phyloP scores from a whole-genome alignment of 495 filamentous ascomycete genomes.

The Neurospora sp. region DNA sequence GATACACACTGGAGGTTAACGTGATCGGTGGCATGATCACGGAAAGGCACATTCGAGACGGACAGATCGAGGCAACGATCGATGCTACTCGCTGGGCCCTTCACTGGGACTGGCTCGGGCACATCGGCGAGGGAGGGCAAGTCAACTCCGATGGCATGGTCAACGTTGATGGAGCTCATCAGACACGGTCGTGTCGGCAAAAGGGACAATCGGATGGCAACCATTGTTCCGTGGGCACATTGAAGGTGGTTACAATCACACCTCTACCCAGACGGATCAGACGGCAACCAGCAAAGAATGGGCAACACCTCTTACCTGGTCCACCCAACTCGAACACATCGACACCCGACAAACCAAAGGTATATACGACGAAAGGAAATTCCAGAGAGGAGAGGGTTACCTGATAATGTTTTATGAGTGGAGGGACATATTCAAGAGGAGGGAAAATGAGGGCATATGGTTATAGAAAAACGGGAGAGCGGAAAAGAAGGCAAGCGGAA shows the following conservation, averaged over 20 bases:
- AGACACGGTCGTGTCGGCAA: neutral
- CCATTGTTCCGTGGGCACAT: neutral
- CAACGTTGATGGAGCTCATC: neutral
- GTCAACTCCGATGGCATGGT: neutral
- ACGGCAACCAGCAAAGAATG: too few species aligned
- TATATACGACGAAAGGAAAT: neutral
- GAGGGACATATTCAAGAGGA: neutral
- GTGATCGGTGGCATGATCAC: neutral
- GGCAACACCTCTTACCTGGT: neutral
- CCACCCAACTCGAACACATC: neutral
- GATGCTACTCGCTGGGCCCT: neutral
- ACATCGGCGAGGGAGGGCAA: neutral
- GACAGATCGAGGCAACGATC: neutral
- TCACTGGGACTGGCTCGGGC: neutral
- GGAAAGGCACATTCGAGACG: neutral
- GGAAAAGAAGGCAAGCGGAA: neutral
- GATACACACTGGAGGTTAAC: neutral
- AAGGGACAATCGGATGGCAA: neutral
- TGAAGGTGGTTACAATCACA: neutral
- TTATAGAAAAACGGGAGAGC: neutral
- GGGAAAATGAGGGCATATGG: neutral
- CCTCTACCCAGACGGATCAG: neutral
- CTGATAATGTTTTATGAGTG: neutral
- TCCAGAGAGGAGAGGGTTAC: neutral
- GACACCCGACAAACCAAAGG: neutral